Evolutionary conservation across 2,329 filamentous ascomycete genomes (phyloP).

Genomic region (Paracamarosporium sp.): DNA sequence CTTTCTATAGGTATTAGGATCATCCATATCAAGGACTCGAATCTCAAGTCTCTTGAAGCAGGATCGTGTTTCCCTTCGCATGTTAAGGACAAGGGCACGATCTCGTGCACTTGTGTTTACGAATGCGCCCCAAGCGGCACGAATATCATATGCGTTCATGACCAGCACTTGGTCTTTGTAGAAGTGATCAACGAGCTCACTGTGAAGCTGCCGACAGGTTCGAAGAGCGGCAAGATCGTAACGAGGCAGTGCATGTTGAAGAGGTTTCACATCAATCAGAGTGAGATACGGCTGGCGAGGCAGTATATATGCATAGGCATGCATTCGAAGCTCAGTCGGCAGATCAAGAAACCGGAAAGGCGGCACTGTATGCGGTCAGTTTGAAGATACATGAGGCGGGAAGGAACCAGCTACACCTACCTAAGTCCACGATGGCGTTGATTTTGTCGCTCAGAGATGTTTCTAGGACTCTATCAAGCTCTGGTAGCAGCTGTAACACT

Average conservation of each 20-base stretch:
- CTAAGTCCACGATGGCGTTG: constrained; percentile 6
- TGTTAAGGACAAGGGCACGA: constrained; percentile 7
- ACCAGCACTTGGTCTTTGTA: constrained; percentile 12
- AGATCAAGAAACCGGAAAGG: constrained; percentile 14
- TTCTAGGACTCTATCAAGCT: constrained; percentile 6
- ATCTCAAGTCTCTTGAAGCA: constrained; percentile 5
- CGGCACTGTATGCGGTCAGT: constrained; percentile 1
- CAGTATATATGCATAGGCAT: constrained; percentile 9
- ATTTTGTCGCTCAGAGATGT: constrained; percentile 10
- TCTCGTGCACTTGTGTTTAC: constrained; percentile 3
- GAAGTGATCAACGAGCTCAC: constrained; percentile 11
- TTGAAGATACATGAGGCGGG: not conserved
- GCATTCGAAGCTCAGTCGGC: constrained; percentile 9
- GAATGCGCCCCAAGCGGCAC: not conserved
- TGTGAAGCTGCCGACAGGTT: constrained; percentile 5
- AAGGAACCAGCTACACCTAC: not conserved
- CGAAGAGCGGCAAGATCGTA: constrained; percentile 12
- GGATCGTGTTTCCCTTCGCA: constrained; percentile 5
- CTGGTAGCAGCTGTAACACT: constrained; percentile 9
- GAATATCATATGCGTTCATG: constrained; percentile 9
- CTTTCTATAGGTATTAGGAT: constrained; percentile 8
- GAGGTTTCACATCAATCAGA: constrained; percentile 9
- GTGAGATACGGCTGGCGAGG: constrained; percentile 12
- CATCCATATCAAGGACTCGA: constrained; percentile 5
- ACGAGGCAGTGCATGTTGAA: constrained; percentile 10